Evolutionary conservation across 305 asterid genomes (phyloP), one percentile per base, ranked within the genome.

Genomic region (Andrographis paniculata): DNA sequence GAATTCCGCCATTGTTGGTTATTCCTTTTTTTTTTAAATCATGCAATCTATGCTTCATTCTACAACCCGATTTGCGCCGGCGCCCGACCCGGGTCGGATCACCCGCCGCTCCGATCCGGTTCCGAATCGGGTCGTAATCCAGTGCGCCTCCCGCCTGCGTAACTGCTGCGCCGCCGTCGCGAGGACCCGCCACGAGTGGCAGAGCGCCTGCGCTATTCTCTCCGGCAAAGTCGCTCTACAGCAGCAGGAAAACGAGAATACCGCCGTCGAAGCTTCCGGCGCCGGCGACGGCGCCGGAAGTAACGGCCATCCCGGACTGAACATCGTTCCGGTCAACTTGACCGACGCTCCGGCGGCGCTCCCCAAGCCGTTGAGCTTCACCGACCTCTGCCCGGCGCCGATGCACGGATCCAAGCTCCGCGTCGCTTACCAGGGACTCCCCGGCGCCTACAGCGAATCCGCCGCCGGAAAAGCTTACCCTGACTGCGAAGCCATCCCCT

Each of bases 381-480:
- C 87, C 0, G 87, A 87, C 51, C 59, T 82, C 10, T 79, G 87
- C 0, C 89, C 94, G 30, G 70, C 82, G 37, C 94, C 94, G 62
- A 68, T 59, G 76, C 94, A 87, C 67, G 96, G 93, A 2, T 42
- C 80, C 0, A 50, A 50, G 61, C 79, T 82, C 54, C 79, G 93
- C 9, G 94, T 87, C 0, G 94, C 96, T 0, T 87, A 87, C 48
- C 93, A 80, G 42, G 96, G 96, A 4, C 81, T 78, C 1, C 93
- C 96, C 28, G 96, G 96, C 6, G 96, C 96, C 4, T 87, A 70
- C 60, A 82, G 94, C 21, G 96, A 87, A 48, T 84, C 94, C 14
- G 96, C 96, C 17, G 94, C 96, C 28, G 89, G 84, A 0, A 83
- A 78, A 43, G 96, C 96, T 0, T 87, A 82, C 24, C 94, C 89